Base-by-base conservation (phyloP, 352 stramenopile genomes). In the Lagenidium sp. region DNA sequence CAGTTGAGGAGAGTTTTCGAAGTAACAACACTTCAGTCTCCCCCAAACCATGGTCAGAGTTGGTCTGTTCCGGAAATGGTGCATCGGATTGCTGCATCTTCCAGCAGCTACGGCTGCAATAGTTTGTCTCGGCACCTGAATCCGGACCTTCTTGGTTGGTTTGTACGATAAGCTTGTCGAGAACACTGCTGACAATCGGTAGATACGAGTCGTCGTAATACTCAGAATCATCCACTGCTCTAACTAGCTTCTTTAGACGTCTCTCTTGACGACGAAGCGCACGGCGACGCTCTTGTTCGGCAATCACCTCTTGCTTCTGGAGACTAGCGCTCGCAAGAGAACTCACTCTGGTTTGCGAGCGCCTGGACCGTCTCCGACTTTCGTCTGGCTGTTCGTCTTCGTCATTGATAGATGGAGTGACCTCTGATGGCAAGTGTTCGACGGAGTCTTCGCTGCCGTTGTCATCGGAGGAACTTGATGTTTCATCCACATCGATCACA, bases 131-230 rank as follows among this genome's bases (percentile, higher is more conserved):
- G n/a, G n/a, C n/a, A n/a, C n/a, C n/a, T n/a, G n/a, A n/a, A n/a
- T n/a, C n/a, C n/a, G n/a, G n/a, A n/a, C n/a, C n/a, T n/a, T n/a
- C n/a, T n/a, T n/a, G n/a, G n/a, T n/a, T n/a, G n/a, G n/a, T n/a
- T n/a, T n/a, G n/a, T n/a, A n/a, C n/a, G n/a, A n/a, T n/a, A 6
- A 72, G 36, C 7, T 41, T 29, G 29, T 57, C 38, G 39, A 73
- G 42, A 2, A 38, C 32, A 4, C 25, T 26, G 8, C 55, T 65
- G 15, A 85, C 52, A 16, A 49, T 52, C 1, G 58, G 47, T 4
- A 68, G 32, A 25, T 82, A 83, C 10, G 72, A 82, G 37, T 82
- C 68, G 31, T 88, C 76, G 21, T 85, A 23, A 36, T 88, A 88
- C 51, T 88, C 76, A 2, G 68, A 82, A 13, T 80, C 65, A 26